These are phyloP conservation scores for Exophiala sp. DNA, from an alignment of 2,329 filamentous ascomycete genomes.

Conservation along the genomic window DNA sequence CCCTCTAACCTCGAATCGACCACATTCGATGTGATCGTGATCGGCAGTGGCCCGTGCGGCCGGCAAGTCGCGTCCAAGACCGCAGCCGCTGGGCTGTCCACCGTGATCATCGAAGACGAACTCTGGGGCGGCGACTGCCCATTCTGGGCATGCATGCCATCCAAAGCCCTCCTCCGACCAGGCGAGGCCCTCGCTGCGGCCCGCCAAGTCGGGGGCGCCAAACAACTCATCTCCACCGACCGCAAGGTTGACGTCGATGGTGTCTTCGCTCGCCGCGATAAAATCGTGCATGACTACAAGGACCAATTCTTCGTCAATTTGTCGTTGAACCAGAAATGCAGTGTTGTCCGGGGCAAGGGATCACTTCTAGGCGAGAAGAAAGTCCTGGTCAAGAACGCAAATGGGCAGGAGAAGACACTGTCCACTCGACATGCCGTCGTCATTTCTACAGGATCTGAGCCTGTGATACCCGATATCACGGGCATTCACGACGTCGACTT, in stretches of 20 bases:
- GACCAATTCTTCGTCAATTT: conserved; percentile 8
- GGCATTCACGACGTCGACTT: conserved; percentile 2
- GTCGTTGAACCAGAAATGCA: conserved; percentile 2
- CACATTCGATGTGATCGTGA: conserved; percentile 11
- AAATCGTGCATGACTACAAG: conserved; percentile 9
- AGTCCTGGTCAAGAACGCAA: conserved; percentile 6
- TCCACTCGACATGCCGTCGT: conserved; percentile 9
- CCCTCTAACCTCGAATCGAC: conserved; percentile 1
- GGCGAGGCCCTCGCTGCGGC: conserved; percentile 6
- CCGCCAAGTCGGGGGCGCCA: conserved; percentile 5
- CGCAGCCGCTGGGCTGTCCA: conserved; percentile 2
- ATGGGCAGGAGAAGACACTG: conserved; percentile 10
- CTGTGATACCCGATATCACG: conserved; percentile 8
- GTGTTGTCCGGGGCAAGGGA: conserved; percentile 11
- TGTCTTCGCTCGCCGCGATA: conserved; percentile 9
- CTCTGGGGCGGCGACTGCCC: conserved; percentile 17
- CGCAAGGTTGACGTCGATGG: conserved; percentile 10
- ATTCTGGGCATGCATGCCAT: conserved; percentile 17
- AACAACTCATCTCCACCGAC: neutral
- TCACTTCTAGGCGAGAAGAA: conserved; percentile 7
- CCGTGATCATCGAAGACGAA: conserved; percentile 13
- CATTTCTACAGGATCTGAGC: conserved; percentile 9
- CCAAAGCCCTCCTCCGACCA: conserved; percentile 9
- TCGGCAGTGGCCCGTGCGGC: conserved; percentile 11
- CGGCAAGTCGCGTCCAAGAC: conserved; percentile 1